Evolutionary conservation across 2,329 filamentous ascomycete genomes (phyloP), one percentile per base, ranked within the genome.

Genomic region (Sphaerulina populicola): DNA sequence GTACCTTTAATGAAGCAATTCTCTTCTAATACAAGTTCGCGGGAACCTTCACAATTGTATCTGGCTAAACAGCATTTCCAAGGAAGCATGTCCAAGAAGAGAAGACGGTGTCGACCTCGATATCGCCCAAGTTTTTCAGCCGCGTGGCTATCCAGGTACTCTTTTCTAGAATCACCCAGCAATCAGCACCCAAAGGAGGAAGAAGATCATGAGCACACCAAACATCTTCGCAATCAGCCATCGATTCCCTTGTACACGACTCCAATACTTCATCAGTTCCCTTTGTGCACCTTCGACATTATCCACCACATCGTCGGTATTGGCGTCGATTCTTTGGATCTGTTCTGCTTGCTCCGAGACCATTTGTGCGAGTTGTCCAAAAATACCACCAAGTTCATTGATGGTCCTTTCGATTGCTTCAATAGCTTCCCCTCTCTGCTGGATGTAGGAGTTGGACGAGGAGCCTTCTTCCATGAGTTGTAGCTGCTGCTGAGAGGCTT

Each of bases 351-450:
- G 93, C 69, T 98, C 91, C 49, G 86, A 88, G 29, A 98, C 93
- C 93, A 98, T 97, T 60, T 88, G 83, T 33, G 93, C 91, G 44
- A 98, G 74, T 69, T 98, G 91, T 7, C 89, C 88, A 67, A 97
- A 97, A 56, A 96, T 96, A 11, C 85, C 77, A 27, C 93, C 93
- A 1, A 98, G 76, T 68, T 98, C 93, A 57, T 81, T 82, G 61
- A 98, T 98, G 1, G 93, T 98, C 60, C 87, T 83, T 69, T 98
- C 93, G 54, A 98, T 98, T 4, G 89, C 87, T 66, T 97, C 91
- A 57, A 98, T 97, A 0, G 93, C 93, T 68, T 96, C 88, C 14
- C 91, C 91, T 68, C 93, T 79, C 66, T 95, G 88, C 62, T 94
- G 85, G 55, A 97, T 94, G 66, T 98, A 97, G 27, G 81, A 77